Base-by-base conservation (phyloP, 2,329 filamentous ascomycete genomes). In the Keithomyces neogunnii region DNA sequence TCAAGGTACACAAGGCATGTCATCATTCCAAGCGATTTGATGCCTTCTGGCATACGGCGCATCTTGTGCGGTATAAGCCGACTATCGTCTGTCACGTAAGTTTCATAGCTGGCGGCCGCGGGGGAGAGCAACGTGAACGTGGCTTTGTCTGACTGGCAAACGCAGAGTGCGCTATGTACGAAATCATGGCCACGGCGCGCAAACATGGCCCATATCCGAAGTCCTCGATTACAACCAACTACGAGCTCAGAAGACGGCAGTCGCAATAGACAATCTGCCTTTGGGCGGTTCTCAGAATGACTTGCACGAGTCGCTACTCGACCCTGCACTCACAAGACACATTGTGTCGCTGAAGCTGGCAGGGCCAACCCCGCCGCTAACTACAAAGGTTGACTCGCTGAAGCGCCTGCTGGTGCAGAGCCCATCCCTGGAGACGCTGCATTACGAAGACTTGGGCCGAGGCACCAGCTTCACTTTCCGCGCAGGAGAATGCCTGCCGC, bases 361-460 rank as follows among this genome's bases (percentile, higher is more conserved):
- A 9, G 64, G 58, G 38, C 67, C 73, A 3, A 63, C 65, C 0
- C 69, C 69, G 5, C 69, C 69, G 1, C 64, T 75, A 4, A 72
- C 70, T 3, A 67, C 68, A 1, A 66, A 65, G 3, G 62, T 74
- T 3, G 64, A 64, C 13, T 67, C 68, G 0, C 56, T 77, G n/a
- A 75, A 74, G 60, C 60, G 60, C 7, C 64, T 77, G 13, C 61
- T 77, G 1, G 51, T 74, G 7, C 53, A 61, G 9, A 63, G 70
- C 7, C 58, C 57, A 3, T 60, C 55, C 6, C 64, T 75, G 2
- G 61, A 67, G 54, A 67, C 60, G 1, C 63, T 77, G n/a, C 64
- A 69, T 49, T 74, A 74, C 55, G 60, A 68, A 32, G 73, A 74
- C 49, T 60, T 69, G 9, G 73, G 73, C 1, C 71, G 74, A 50